phyloP scores from a whole-genome alignment of 129 eudicot species.

The Flaveria linearis region DNA sequence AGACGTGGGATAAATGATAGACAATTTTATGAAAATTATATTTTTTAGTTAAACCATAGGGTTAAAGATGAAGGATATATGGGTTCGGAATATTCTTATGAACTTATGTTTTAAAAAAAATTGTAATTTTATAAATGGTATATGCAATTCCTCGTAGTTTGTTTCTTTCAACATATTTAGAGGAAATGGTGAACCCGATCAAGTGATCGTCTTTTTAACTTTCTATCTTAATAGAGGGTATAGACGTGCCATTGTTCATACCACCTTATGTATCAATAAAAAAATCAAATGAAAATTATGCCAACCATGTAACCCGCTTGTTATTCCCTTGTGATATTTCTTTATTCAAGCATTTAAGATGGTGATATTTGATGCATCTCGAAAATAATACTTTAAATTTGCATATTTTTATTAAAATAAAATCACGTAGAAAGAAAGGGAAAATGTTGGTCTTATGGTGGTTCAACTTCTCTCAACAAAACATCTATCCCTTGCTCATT shows the following conservation, averaged over 20 bases:
- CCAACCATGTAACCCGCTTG: slow-evolving; percentile 6
- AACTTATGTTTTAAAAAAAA: too few relatives aligned
- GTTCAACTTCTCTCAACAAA: slow-evolving; percentile 46
- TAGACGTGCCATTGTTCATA: slow-evolving; percentile 1
- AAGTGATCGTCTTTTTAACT: too few relatives aligned
- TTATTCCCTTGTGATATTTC: not conserved
- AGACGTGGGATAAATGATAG: too few relatives aligned
- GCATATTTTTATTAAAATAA: not conserved
- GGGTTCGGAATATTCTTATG: too few relatives aligned
- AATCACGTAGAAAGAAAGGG: slow-evolving; percentile 15
- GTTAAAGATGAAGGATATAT: too few relatives aligned
- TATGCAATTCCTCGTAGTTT: too few relatives aligned
- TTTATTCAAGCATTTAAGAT: not conserved
- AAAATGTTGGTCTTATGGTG: slow-evolving; percentile 31
- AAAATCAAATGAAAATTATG: not conserved
- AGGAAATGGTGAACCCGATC: too few relatives aligned
- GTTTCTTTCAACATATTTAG: too few relatives aligned
- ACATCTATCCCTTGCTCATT: slow-evolving; percentile 21
- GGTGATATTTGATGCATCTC: slow-evolving; percentile 8
- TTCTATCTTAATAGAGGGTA: not conserved
- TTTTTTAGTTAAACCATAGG: too few relatives aligned
- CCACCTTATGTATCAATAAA: not conserved
- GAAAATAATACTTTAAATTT: not conserved
- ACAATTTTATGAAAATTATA: too few relatives aligned
- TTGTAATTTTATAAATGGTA: too few relatives aligned